phyloP scores from a whole-genome alignment of 345 rosid genomes.

The Fremontodendron californicum region DNA sequence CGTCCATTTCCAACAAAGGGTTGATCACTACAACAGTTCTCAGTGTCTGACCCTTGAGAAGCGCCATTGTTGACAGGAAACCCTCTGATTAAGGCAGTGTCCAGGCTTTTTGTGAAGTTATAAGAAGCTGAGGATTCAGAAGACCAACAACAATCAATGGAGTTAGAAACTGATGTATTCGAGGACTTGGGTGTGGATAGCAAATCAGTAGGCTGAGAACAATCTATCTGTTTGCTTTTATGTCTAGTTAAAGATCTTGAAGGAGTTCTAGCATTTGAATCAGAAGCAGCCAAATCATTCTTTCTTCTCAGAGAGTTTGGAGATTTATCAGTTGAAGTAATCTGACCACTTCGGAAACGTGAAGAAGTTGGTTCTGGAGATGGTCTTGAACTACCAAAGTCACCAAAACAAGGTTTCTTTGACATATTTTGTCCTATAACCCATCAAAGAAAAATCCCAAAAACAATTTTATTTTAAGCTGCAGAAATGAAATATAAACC shows the following conservation, averaged over 20 bases:
- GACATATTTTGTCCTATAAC: constrained; percentile 28
- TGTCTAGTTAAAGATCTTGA: constrained; percentile 10
- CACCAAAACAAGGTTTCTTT: constrained; percentile 26
- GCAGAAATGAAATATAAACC: background rate
- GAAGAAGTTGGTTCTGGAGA: constrained; percentile 25
- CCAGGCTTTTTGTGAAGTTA: background rate
- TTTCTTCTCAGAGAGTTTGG: constrained; percentile 24
- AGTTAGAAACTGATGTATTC: too few relatives aligned
- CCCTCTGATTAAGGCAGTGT: background rate
- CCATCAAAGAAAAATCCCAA: background rate
- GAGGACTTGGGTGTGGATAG: constrained; percentile 21
- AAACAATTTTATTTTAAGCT: background rate
- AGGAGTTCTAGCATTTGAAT: constrained; percentile 24
- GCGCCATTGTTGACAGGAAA: background rate
- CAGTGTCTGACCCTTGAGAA: constrained; percentile 14
- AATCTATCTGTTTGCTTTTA: constrained; percentile 10
- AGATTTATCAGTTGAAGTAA: constrained; percentile 18
- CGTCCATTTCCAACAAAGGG: constrained; percentile 2
- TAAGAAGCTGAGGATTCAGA: constrained; percentile 13
- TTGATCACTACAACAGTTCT: background rate
- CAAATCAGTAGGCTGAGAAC: constrained; percentile 13
- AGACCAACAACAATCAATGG: too few relatives aligned
- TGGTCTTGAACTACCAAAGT: constrained; percentile 10
- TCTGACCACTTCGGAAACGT: constrained; percentile 3
- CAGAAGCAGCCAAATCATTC: constrained; percentile 10